Evolutionary conservation across 208 protist species (phyloP).

Genomic region (Naegleria lovaniensis): DNA sequence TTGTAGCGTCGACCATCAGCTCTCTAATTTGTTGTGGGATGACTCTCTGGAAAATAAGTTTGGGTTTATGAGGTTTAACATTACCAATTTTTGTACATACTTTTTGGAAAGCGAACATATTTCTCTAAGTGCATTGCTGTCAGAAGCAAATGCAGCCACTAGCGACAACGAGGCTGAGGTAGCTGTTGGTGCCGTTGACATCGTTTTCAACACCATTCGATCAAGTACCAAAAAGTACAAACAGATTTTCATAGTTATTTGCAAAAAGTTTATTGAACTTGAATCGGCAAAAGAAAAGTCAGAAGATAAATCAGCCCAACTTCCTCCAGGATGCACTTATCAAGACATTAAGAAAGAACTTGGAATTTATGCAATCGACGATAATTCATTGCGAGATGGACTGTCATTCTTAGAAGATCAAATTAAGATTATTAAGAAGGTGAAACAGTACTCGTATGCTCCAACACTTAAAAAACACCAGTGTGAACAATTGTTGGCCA

Average conservation of each 20-base stretch:
- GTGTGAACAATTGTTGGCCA: neutral
- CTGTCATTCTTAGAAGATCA: neutral
- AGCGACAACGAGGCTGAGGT: neutral
- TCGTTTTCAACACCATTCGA: neutral
- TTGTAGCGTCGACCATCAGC: neutral
- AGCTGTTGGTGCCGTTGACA: neutral
- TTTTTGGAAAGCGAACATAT: neutral
- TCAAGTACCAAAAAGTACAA: neutral
- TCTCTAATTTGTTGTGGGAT: neutral
- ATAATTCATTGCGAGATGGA: neutral
- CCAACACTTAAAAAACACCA: neutral
- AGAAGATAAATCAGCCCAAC: neutral
- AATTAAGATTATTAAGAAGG: neutral
- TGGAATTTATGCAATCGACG: neutral
- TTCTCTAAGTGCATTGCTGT: neutral
- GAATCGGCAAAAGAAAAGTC: neutral
- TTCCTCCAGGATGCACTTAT: neutral
- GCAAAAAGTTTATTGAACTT: neutral
- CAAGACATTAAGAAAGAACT: neutral
- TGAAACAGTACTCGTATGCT: neutral
- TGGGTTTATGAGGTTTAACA: neutral
- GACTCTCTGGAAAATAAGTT: neutral
- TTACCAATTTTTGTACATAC: neutral
- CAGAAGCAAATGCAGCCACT: neutral
- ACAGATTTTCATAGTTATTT: neutral